Percentiles rank a stretch among this genome's conserved stretches.
Evolutionary conservation across 2,329 filamentous ascomycete genomes (phyloP).

Genomic region (Escovopsis weberi): DNA sequence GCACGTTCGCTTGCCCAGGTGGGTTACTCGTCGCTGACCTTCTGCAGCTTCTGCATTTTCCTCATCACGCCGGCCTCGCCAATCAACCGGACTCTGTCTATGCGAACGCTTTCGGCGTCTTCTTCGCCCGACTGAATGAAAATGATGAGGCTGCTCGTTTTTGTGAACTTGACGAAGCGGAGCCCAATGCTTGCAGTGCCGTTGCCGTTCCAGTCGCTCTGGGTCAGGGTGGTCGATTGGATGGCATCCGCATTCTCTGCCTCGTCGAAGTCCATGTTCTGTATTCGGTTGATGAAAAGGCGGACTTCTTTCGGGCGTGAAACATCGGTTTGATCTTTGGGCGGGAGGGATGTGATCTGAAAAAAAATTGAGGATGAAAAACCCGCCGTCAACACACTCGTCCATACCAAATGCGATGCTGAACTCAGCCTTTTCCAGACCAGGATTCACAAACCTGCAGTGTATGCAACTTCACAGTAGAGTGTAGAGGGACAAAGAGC

Average conservation of each 20-base stretch:
- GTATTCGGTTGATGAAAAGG: slow-evolving; percentile 75
- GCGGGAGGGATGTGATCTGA: slow-evolving; percentile 72
- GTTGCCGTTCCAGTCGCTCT: slow-evolving; percentile 68
- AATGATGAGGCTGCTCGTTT: slow-evolving; percentile 69
- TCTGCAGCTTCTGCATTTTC: slow-evolving; percentile 88
- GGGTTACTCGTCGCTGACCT: slow-evolving; percentile 60
- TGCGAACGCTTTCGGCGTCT: slow-evolving; percentile 68
- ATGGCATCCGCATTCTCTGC: slow-evolving; percentile 74
- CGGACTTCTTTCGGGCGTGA: slow-evolving; percentile 73
- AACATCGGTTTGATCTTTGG: slow-evolving; percentile 54
- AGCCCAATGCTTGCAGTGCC: slow-evolving; percentile 59
- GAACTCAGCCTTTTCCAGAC: no score
- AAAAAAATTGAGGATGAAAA: slow-evolving; percentile 12
- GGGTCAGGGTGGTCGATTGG: slow-evolving; percentile 61
- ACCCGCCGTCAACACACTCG: not conserved
- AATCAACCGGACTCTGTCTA: slow-evolving; percentile 67
- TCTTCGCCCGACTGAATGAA: slow-evolving; percentile 82
- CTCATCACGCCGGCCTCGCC: slow-evolving; percentile 86
- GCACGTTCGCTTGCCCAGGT: no score
- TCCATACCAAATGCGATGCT: no score
- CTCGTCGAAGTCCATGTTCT: slow-evolving; percentile 90
- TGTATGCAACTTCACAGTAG: slow-evolving; percentile 78
- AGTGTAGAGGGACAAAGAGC: slow-evolving; percentile 81
- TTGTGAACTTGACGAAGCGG: slow-evolving; percentile 96
- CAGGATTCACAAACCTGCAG: slow-evolving; percentile 36